A percentile compares a stretch with the other conserved stretches of the same genome.
phyloP scores from a whole-genome alignment of 805 yeast genomes.

The Kockiozyma suomiensis region DNA sequence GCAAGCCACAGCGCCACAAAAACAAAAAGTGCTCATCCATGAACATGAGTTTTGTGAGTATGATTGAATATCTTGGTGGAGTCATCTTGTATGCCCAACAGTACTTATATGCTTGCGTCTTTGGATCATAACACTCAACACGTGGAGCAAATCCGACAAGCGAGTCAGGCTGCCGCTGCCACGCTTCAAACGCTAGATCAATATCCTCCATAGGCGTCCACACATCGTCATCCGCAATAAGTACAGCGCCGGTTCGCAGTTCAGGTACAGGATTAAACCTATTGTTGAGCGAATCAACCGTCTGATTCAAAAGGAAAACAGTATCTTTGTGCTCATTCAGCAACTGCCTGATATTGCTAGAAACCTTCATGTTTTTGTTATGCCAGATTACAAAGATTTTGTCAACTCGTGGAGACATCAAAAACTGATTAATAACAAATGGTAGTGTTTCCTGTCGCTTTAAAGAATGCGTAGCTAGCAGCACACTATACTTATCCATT shows the following conservation, averaged over 20 bases:
- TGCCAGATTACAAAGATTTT: constrained; percentile 33
- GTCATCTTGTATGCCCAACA: constrained; percentile 29
- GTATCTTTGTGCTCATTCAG: constrained; percentile 16
- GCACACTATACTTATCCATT: constrained; percentile 28
- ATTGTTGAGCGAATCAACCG: constrained; percentile 32
- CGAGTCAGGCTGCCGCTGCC: constrained; percentile 33
- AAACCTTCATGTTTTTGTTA: constrained; percentile 25
- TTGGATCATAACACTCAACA: constrained; percentile 28
- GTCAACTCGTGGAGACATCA: constrained; percentile 26
- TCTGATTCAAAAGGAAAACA: constrained; percentile 26
- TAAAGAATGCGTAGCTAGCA: constrained; percentile 30
- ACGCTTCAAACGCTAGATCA: constrained; percentile 32
- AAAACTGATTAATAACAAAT: constrained; percentile 29
- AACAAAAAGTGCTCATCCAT: constrained; percentile 34
- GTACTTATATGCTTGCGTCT: constrained; percentile 19
- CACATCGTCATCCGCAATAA: constrained; percentile 33
- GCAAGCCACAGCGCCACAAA: constrained; percentile 33
- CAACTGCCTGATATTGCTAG: constrained; percentile 22
- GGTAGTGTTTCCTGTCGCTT: constrained; percentile 33
- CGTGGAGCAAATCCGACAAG: constrained; percentile 34
- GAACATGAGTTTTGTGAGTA: constrained; percentile 33
- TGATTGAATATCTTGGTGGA: constrained; percentile 31
- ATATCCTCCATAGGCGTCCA: constrained; percentile 33
- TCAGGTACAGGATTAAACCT: constrained; percentile 31
- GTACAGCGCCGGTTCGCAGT: constrained; percentile 28